phyloP scores from a whole-genome alignment of 2,329 filamentous ascomycete genomes.

The Calonectria crousiana region DNA sequence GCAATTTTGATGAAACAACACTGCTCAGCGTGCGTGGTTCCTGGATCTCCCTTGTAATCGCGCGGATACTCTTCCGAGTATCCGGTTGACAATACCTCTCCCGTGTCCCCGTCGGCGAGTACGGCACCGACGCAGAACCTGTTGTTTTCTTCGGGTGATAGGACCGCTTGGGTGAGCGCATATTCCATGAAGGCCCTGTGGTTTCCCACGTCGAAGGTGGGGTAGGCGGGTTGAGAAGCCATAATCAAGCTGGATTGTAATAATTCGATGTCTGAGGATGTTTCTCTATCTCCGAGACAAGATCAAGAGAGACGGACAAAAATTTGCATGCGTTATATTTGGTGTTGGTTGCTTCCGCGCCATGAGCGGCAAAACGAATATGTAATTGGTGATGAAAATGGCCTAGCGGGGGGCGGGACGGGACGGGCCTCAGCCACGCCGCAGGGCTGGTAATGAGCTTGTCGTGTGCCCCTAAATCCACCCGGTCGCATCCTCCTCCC shows the following conservation, averaged over 20 bases:
- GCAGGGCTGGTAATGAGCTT: not conserved
- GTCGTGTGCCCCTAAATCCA: not conserved
- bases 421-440: not conserved
- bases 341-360: not conserved
- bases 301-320: not conserved
- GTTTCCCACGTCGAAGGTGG: constrained; percentile 43
- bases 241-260: constrained; percentile 11
- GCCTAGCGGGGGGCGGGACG: not conserved
- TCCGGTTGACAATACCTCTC: constrained; percentile 55
- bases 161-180: constrained; percentile 50
- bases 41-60: constrained; percentile 52
- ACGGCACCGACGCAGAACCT: constrained; percentile 59
- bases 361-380: not conserved
- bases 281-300: not conserved
- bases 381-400: not conserved
- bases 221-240: constrained; percentile 18
- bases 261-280: not conserved
- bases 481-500: not conserved
- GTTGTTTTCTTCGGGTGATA: constrained; percentile 51
- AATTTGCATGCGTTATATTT: not conserved
- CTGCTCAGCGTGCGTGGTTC: constrained; percentile 57
- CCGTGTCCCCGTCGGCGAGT: constrained; percentile 52
- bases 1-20: constrained; percentile 60
- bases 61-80: constrained; percentile 55
- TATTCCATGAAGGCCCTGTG: constrained; percentile 55